Conservation (phyloP, 169 alveolate species). For the Plasmodium vivax region DNA sequence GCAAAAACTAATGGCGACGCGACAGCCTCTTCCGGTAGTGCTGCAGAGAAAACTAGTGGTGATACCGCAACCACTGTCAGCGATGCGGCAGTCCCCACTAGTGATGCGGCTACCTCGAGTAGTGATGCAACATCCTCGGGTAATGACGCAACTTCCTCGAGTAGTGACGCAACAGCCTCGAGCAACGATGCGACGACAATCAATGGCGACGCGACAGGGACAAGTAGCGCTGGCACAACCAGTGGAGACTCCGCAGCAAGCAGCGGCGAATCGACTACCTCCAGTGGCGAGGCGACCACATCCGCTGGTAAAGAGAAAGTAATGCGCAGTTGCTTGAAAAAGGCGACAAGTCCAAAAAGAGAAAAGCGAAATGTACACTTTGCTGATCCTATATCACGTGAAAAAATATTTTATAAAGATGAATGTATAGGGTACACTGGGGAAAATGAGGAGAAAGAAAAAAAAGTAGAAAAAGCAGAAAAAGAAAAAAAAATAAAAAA, state of each 20-base stretch:
- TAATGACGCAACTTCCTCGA: not conserved
- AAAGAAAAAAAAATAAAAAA: no score
- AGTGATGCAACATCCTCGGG: no score
- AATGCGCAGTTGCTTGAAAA: not conserved
- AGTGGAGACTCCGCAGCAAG: not conserved
- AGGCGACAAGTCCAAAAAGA: not conserved
- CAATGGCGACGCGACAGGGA: not conserved
- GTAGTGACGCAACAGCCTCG: not conserved
- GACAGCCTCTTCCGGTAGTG: not conserved
- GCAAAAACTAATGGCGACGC: not conserved
- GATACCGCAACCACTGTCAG: not conserved
- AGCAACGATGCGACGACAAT: not conserved
- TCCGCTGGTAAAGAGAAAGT: not conserved
- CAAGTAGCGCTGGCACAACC: not conserved
- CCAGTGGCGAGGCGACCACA: not conserved
- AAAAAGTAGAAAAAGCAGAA: no score
- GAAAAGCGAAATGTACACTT: not conserved
- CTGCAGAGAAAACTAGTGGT: not conserved
- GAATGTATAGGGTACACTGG: not conserved
- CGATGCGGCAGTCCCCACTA: not conserved
- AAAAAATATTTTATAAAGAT: not conserved
- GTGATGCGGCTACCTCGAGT: not conserved
- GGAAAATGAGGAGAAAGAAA: not conserved
- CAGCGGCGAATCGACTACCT: not conserved
- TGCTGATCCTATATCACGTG: not conserved